Conservation (phyloP, 352 stramenopile genomes). For the Peronosclerospora sorghi region DNA sequence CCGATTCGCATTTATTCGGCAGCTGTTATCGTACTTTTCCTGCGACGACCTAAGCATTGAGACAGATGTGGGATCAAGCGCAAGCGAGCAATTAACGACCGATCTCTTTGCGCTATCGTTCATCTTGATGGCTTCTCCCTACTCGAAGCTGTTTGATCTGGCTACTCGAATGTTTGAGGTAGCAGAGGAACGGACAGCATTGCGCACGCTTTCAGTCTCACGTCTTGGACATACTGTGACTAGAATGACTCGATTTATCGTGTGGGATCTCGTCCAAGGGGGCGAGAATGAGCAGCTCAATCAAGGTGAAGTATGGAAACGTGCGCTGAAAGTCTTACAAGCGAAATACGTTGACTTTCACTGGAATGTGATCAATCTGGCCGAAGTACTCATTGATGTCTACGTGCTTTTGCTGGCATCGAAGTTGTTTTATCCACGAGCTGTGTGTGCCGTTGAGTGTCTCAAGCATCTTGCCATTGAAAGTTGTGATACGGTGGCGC, state of each 20-base stretch:
- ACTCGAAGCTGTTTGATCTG: slow-evolving; percentile 24
- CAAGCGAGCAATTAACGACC: slow-evolving; percentile 49
- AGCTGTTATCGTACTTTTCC: slow-evolving; percentile 20
- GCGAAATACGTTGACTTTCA: slow-evolving; percentile 54
- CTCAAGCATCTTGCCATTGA: slow-evolving; percentile 54
- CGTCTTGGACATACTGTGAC: slow-evolving; percentile 50
- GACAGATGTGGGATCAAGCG: not conserved
- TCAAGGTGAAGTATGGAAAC: slow-evolving; percentile 26
- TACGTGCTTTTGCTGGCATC: slow-evolving; percentile 43
- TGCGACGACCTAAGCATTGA: not conserved
- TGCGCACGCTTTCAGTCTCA: slow-evolving; percentile 30
- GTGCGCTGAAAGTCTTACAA: slow-evolving; percentile 53
- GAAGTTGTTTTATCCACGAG: slow-evolving; percentile 28
- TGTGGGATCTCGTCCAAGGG: slow-evolving; percentile 38
- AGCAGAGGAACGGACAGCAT: slow-evolving; percentile 35
- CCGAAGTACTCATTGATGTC: slow-evolving; percentile 47
- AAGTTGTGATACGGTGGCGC: slow-evolving; percentile 24
- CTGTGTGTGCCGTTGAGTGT: slow-evolving; percentile 46
- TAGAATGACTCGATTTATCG: slow-evolving; percentile 57
- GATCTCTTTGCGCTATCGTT: slow-evolving; percentile 69
- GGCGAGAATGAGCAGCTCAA: slow-evolving; percentile 12
- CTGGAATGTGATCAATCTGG: slow-evolving; percentile 51
- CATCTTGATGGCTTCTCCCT: slow-evolving; percentile 20
- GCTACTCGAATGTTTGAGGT: slow-evolving; percentile 32
- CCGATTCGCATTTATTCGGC: slow-evolving; percentile 27